Evolutionary conservation across 2,329 filamentous ascomycete species (phyloP), one percentile per base, ranked within the genome.

Genomic region (Pseudocercospora eumusae): DNA sequence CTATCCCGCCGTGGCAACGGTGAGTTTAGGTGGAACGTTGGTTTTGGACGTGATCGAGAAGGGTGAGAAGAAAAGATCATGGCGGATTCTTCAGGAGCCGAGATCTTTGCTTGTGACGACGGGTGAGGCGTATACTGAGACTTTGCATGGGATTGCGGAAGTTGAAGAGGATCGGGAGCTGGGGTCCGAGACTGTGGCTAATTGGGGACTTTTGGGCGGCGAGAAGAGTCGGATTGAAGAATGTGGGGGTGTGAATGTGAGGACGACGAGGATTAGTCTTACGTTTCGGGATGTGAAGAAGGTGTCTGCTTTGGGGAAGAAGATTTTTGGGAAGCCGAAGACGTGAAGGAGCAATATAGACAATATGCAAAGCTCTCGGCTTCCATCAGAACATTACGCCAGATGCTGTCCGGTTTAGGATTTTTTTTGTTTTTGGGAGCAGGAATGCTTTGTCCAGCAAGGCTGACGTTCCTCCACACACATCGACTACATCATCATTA

Each of bases 271-370:
- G 60, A 85, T 86, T 25, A 93, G 90, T 76, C 78, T 93, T 67
- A 95, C 91, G 1, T 93, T 95, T 73, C 84, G 93, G 67, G 93
- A 98, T 78, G 93, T 98, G 44, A 78, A 93, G 67, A 90, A 89
- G 71, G 90, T 96, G 18, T 89, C 88, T 7, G 91, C 87, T 68
- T 76, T 92, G 21, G 89, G 89, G 27, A 86, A 80, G 73, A 90
- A 86, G 69, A 78, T 93, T 58, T 87, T 84, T 64, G 81, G 84
- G 4, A 73, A 70, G 63, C 52, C 52, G 8, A 54, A 25, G 10
- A 54, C 28, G 9, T 54, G 18, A 54, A 54, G 9, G 25, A 25
- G 54, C 36, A n/a, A 58, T 52, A 25, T 31, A 59, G 6, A 8
- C 9, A 15, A 49, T 5, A n/a, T 31, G 23, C 25, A 13, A 21